Evolutionary conservation across 2,329 filamentous ascomycete genomes (phyloP), one percentile per base, ranked within the genome.

Genomic region (Calycina marina): DNA sequence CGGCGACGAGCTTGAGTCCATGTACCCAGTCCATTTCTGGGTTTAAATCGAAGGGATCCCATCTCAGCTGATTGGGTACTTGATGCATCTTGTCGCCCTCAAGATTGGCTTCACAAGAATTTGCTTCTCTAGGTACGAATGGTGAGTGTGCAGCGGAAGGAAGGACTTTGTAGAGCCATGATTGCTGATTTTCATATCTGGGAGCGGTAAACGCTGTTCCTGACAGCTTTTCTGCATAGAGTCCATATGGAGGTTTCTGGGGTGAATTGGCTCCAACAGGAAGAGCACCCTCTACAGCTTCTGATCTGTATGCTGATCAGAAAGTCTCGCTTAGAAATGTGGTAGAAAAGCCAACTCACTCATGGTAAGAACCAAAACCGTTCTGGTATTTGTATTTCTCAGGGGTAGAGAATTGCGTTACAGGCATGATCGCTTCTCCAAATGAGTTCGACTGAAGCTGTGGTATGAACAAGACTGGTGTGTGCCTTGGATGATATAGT

Each of bases 41-140:
- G 40, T 82, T 73, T 30, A 85, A 61, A 45, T 84, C 75, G 50
- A 84, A 83, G 2, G 62, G 48, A 50, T 57, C 74, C 82, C 82
- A 90, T 43, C 80, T 70, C 17, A 88, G 62, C 55, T 88, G 80
- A 49, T 86, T 85, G 4, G 82, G 82, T 31, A 85, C 77, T 45
- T 82, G 75, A 45, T 78, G 72, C 43, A 83, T 26, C 29, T 44
- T 50, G 17, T 45, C 30, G 8, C 43, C 43, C 24, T 49, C 46
- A 31, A 51, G 37, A 47, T 62, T 50, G 5, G 45, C 50, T 36
- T 66, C 59, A 31, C 63, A 63, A 5, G 62, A 58, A 12, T 54
- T 52, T 5, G 53, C 48, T 39, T 64, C 56, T 17, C 61, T 53
- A 10, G 59, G 56, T 16, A 51, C 42, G 40, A 67, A 68, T 30